Evolutionary conservation across 495 filamentous ascomycete genomes (phyloP), one percentile per base, ranked within the genome.

Genomic region (Annulohypoxylon maeteangense): DNA sequence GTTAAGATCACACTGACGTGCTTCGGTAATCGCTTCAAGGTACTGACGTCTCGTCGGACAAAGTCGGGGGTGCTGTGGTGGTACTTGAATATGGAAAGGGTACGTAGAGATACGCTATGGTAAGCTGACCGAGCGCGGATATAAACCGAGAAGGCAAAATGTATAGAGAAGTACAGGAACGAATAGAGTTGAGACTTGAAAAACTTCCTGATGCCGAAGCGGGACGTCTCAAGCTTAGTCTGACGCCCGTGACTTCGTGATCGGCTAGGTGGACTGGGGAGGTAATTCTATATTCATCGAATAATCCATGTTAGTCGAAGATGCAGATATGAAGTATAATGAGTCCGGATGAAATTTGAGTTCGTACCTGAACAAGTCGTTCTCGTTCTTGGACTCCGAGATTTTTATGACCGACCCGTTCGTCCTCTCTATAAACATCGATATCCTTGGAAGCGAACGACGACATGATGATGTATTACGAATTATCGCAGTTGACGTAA

Each of bases 41-140:
- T 85, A 72, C 87, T 90, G n/a, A 98, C 92, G 83, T 99, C 95
- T 66, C 90, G 88, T 71, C 88, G 87, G 70, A 99, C 96, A 64
- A 97, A 84, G 81, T 97, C 92, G 16, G 95, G 95, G 1, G 94
- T 95, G 47, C 92, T 90, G 79, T 98, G 94, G 78, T 98, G 96
- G 81, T 99, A 92, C 74, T 93, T 92, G 23, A 94, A 84, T 66
- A 98, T 83, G 10, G 93, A 90, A 69, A 93, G 85, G 59, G 94
- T 79, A 27, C 90, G 89, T 76, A 94, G 89, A 50, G 88, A 80
- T 36, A 95, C 83, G 23, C 88, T 88, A 79, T 94, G 92, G 76
- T 92, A 96, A 36, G 88, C 87, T 74, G 91, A 89, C 36, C 94
- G 87, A 48, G 94, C 79, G 32, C 93, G 92, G 51, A 97, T 87